phyloP scores from a whole-genome alignment of 2,329 filamentous ascomycete genomes.

The Pestalotiopsis sp. region DNA sequence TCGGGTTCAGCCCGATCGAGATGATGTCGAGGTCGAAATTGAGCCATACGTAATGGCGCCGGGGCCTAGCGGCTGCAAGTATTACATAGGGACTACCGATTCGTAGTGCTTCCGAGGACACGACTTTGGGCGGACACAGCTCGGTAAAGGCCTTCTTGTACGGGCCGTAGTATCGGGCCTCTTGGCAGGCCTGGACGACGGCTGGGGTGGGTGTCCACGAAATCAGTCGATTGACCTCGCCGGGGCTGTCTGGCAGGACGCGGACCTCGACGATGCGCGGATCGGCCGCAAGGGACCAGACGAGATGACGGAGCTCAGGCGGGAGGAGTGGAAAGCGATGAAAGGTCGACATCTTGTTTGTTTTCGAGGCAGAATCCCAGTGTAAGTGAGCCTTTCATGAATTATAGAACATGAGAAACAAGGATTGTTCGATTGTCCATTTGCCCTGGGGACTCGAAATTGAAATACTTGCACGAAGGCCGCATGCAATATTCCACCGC shows the following conservation, averaged over 20 bases:
- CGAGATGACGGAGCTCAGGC: not conserved
- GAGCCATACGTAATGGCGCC: slow-evolving; percentile 20
- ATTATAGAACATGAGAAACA: no score
- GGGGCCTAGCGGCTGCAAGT: no score
- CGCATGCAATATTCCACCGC: no score
- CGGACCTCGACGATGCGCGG: slow-evolving; percentile 17
- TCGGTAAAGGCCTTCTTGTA: slow-evolving; percentile 19
- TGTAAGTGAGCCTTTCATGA: no score
- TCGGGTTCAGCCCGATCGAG: slow-evolving; percentile 15
- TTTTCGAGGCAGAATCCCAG: no score
- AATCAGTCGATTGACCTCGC: not conserved
- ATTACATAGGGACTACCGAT: not conserved
- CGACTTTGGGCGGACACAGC: not conserved
- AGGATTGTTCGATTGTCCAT: no score
- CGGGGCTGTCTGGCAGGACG: not conserved
- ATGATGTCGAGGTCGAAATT: slow-evolving; percentile 23
- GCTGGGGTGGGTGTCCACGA: slow-evolving; percentile 19
- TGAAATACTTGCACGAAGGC: no score
- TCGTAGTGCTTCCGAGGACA: not conserved
- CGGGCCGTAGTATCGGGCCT: slow-evolving; percentile 18
- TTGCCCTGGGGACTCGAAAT: no score
- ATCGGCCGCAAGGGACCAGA: slow-evolving; percentile 10
- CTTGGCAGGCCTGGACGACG: slow-evolving; percentile 20
- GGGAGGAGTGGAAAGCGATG: slow-evolving; percentile 8
- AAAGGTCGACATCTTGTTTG: not conserved